phyloP scores from a whole-genome alignment of 78 protist genomes.

The Dictyostelium intermedium region DNA sequence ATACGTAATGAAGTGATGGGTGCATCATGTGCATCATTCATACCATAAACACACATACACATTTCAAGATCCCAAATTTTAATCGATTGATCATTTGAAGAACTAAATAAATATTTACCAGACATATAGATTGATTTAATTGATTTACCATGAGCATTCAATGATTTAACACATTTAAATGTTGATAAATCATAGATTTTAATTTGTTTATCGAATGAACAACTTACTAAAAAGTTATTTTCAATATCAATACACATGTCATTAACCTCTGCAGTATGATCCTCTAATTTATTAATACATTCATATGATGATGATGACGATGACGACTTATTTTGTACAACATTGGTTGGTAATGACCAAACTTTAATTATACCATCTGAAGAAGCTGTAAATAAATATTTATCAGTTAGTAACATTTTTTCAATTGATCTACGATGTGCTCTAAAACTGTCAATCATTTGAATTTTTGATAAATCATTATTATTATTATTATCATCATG shows the following conservation, averaged over 20 bases:
- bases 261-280: constrained; percentile 47
- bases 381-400: constrained; percentile 32
- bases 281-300: constrained; percentile 32
- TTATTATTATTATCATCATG: constrained; percentile 4
- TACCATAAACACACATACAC: constrained; percentile 55
- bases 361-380: constrained; percentile 21
- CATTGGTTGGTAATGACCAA: constrained; percentile 2
- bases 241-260: constrained; percentile 7
- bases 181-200: constrained; percentile 33
- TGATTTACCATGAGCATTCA: constrained; percentile 52
- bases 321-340: no score
- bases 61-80: constrained; percentile 71
- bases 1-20: constrained; percentile 11
- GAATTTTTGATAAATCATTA: constrained; percentile 1
- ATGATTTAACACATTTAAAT: constrained; percentile 43
- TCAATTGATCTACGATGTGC: constrained; percentile 57
- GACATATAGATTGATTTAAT: constrained; percentile 31
- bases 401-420: background rate
- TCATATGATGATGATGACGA: background rate
- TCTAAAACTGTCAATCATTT: constrained; percentile 1
- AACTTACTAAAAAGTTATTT: constrained; percentile 10
- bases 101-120: constrained; percentile 62
- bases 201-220: constrained; percentile 65
- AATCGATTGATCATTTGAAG: constrained; percentile 51
- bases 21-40: constrained; percentile 60